Conservation (phyloP, 176 grass and related monocot species). For the Zea luxurians region DNA sequence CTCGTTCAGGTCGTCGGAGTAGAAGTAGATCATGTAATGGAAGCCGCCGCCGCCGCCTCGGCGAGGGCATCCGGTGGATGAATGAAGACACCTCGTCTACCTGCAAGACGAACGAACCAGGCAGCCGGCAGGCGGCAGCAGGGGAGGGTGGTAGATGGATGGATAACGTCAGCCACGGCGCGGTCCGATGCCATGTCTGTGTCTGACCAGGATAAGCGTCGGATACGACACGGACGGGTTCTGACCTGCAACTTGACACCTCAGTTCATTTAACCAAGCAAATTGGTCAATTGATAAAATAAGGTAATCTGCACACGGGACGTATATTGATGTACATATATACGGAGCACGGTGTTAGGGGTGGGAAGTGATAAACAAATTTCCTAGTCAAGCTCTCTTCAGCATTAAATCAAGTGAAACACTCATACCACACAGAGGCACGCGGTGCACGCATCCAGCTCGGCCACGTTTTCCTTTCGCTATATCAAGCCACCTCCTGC, state of each 20-base stretch:
- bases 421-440: constrained; percentile 14
- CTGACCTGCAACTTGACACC: constrained; percentile 14
- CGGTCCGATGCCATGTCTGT: constrained; percentile 25
- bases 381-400: constrained; percentile 6
- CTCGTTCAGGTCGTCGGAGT: constrained; percentile 25
- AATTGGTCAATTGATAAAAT: not conserved
- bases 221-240: constrained; percentile 18
- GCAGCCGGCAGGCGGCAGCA: no score
- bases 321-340: no score
- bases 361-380: not conserved
- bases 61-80: constrained; percentile 27
- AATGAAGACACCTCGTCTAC: not conserved
- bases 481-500: not conserved
- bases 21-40: no score
- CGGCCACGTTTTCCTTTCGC: constrained; percentile 3
- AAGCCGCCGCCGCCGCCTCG: constrained; percentile 9
- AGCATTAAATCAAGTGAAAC: constrained; percentile 39
- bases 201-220: constrained; percentile 47
- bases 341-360: not conserved
- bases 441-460: constrained; percentile 40
- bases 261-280: not conserved
- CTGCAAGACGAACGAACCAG: not conserved
- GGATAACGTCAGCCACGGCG: constrained; percentile 2
- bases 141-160: not conserved
- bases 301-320: constrained; percentile 28